Conservation (phyloP, 2,329 filamentous ascomycete species). For the Monosporascus sp. region DNA sequence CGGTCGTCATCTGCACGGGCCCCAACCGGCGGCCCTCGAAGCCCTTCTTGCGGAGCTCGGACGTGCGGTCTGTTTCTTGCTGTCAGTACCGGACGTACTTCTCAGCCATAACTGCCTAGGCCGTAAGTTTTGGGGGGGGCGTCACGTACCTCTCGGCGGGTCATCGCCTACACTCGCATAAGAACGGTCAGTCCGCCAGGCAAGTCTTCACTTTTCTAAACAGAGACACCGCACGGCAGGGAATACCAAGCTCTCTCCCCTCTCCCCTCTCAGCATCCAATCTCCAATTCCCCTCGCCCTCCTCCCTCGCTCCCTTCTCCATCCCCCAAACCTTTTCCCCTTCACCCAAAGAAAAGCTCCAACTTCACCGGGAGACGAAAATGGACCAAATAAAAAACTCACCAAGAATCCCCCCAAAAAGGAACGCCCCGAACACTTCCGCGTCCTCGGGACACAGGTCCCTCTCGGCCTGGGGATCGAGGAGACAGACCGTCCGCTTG, state of each 20-base stretch:
- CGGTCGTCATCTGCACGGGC: constrained; percentile 95
- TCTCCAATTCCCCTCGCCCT: neutral
- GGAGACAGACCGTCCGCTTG: constrained; percentile 75
- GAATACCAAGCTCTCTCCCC: too few relatives aligned
- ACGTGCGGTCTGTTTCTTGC: constrained; percentile 68
- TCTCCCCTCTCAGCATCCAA: too few relatives aligned
- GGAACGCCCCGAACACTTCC: constrained; percentile 77
- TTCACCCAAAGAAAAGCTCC: constrained; percentile 3
- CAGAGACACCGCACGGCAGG: neutral
- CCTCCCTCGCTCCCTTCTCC: neutral
- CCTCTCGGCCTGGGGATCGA: constrained; percentile 78
- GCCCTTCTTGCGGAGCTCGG: constrained; percentile 90
- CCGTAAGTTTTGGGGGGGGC: neutral
- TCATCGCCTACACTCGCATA: constrained; percentile 65
- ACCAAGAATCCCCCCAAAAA: constrained; percentile 96
- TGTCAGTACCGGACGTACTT: too few relatives aligned
- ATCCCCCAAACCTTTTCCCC: neutral
- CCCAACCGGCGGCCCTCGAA: constrained; percentile 83
- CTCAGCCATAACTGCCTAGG: too few relatives aligned
- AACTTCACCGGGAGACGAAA: constrained; percentile 3
- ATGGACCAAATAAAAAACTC: constrained; percentile 24
- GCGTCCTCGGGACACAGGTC: constrained; percentile 83
- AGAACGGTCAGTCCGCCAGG: neutral
- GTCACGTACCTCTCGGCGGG: constrained; percentile 72
- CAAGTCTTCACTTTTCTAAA: neutral